Percentiles rank a stretch among this genome's conserved stretches.
Conservation (phyloP, 495 filamentous ascomycete species). For the Podospora tetraspora region DNA sequence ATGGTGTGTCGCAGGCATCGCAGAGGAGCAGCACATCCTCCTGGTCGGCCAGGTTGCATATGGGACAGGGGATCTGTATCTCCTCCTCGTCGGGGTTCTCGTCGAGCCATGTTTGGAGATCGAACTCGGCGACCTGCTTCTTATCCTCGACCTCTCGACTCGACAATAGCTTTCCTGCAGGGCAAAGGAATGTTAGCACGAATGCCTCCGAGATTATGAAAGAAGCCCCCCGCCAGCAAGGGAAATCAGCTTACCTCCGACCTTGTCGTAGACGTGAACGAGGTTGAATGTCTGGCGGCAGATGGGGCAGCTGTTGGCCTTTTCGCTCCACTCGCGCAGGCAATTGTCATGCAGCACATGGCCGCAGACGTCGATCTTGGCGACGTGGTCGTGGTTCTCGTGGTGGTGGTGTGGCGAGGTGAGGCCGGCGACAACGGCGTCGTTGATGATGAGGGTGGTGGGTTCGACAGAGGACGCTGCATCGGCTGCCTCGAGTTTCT, state of each 20-base stretch:
- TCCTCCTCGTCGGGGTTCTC: slow-evolving; percentile 66
- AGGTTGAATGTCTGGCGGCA: slow-evolving; percentile 86
- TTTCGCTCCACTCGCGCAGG: slow-evolving; percentile 85
- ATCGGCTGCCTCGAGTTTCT: slow-evolving; percentile 33
- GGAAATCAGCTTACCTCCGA: slow-evolving; percentile 62
- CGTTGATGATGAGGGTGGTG: slow-evolving; percentile 31
- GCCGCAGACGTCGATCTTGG: slow-evolving; percentile 61
- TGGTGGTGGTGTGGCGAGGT: slow-evolving; percentile 29
- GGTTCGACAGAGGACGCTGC: slow-evolving; percentile 15
- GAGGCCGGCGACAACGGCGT: slow-evolving; percentile 41
- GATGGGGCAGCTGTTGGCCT: slow-evolving; percentile 96
- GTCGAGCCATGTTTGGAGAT: slow-evolving; percentile 70
- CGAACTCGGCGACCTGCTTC: slow-evolving; percentile 82
- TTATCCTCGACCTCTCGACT: slow-evolving; percentile 82
- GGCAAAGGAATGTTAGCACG: slow-evolving; percentile 22
- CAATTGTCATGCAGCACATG: slow-evolving; percentile 91
- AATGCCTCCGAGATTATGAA: not conserved
- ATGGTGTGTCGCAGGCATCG: slow-evolving; percentile 77
- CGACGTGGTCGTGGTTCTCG: slow-evolving; percentile 37
- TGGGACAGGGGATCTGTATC: slow-evolving; percentile 63
- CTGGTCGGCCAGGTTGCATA: slow-evolving; percentile 69
- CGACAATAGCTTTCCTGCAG: slow-evolving; percentile 64
- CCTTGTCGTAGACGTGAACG: slow-evolving; percentile 71
- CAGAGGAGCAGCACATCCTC: slow-evolving; percentile 80
- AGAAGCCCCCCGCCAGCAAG: not conserved